Evolutionary conservation across 2,329 filamentous ascomycete species (phyloP), one percentile per base, ranked within the genome.

Genomic region (Fusarium subglutinans): DNA sequence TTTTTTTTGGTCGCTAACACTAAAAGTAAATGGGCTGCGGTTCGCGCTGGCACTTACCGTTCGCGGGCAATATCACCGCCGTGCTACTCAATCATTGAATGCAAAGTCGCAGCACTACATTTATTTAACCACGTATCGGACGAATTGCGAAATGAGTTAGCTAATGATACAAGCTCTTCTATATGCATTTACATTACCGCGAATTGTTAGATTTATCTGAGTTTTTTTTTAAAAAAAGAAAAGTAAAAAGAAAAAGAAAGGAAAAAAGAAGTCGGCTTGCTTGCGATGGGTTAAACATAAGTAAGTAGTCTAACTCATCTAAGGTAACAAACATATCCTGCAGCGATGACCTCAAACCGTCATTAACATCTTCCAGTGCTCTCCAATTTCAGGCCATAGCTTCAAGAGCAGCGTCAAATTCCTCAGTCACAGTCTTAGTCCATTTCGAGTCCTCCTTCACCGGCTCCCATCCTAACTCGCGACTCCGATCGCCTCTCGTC

Each of bases 361-460:
- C 13, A 5, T 10, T 6, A n/a, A 8, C 6, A 6, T 26, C 8
- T 18, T 11, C 14, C 14, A 37, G 22, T 28, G 5, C 17, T 11
- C 9, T 20, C 13, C 9, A 37, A 8, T 1, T 8, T 53, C n/a
- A 26, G 6, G 2, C 37, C 22, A 17, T 20, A 11, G 14, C 2
- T 41, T 35, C 26, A 66, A 59, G 30, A 28, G 54, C 47, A 8
- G 22, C 37, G 0, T 54, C 37, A 22, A 68, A 38, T 38, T 68
- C 65, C 17, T 62, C 54, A 1, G 47, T 22, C 22, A 68, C 51
- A 33, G 65, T 68, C 12, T 54, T 41, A 5, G 54, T 58, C 63
- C 65, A 68, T 9, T 17, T 33, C 0, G 47, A 62, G 6, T 68
- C 63, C 38, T 68, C 63, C 6, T 62, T 54, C 12, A 33, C 12